phyloP scores from a whole-genome alignment of 805 yeast genomes.

The Starmerella bacillaris region DNA sequence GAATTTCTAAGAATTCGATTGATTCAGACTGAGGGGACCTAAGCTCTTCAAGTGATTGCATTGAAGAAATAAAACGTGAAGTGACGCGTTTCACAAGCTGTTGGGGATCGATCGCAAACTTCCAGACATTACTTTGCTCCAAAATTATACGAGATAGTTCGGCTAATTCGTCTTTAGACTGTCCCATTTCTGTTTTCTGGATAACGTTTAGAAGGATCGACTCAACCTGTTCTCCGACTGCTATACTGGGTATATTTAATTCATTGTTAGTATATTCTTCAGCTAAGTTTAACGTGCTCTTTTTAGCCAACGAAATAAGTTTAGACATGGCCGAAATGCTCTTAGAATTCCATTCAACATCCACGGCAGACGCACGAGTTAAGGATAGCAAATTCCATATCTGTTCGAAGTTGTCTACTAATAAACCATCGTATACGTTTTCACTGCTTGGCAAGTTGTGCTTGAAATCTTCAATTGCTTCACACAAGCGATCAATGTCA shows the following conservation, averaged over 20 bases:
- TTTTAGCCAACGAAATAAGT: slow-evolving; percentile 1
- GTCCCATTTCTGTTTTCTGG: slow-evolving; percentile 5
- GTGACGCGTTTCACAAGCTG: no score
- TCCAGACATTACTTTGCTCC: slow-evolving; percentile 24
- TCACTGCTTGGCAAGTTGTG: not conserved
- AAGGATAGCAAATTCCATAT: slow-evolving; percentile 7
- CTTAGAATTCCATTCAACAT: no score
- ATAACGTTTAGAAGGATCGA: slow-evolving; percentile 2
- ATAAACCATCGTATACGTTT: not conserved
- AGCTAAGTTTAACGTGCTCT: slow-evolving; percentile 2
- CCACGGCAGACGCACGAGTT: not conserved
- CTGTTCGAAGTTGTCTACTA: slow-evolving; percentile 2
- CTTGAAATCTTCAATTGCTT: not conserved
- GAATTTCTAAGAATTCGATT: no score
- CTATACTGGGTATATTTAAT: not conserved
- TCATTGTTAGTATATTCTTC: not conserved
- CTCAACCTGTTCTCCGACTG: slow-evolving; percentile 3
- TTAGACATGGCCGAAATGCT: no score
- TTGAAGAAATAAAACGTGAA: no score
- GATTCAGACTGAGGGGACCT: no score
- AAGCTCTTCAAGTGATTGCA: no score
- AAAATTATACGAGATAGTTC: not conserved
- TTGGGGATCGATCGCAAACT: no score
- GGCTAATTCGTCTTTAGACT: slow-evolving; percentile 5
- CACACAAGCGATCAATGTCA: not conserved